Base-by-base conservation (phyloP, 2,329 filamentous ascomycete genomes). In the Diplodia seriata region DNA sequence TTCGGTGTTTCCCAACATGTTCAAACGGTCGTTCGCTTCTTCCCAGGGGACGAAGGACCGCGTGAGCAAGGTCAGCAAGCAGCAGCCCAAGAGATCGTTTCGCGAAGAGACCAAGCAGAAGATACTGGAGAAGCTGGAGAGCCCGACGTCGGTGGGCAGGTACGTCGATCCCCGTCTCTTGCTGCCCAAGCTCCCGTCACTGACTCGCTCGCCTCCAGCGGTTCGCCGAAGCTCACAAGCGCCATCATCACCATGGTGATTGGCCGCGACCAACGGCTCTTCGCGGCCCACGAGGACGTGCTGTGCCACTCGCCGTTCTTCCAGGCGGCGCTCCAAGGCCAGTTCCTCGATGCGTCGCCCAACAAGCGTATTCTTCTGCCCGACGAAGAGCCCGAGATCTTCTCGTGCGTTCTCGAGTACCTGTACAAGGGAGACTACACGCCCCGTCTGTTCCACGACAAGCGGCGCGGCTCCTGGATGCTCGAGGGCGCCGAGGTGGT, bases 361-460 rank as follows among this genome's bases (percentile, higher is more conserved):
- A 83, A 88, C 86, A 89, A 91, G 84, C 87, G 92, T 88, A 88
- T 93, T 87, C 80, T 90, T 87, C 84, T 91, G 85, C 84, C 91
- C 87, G 85, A 87, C 73, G 87, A 89, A 86, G 92, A 97, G 84
- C 93, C 94, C 73, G 93, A 97, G 85, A 87, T 96, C 80, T 92
- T 97, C 81, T 96, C 93, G 79, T 94, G 91, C 76, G 85, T 97
- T 76, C 92, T 97, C 83, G 94, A 97, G 84, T 97, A 94, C 80
- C 89, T 97, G 73, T 97, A 97, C 90, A 97, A 96, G 85, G 93
- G 92, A 73, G 93, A 97, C 86, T 97, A 97, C 83, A 95, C 91
- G 81, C 94, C 94, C 68, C 91, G 93, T 80, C 86, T 97, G 83
- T 78, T 97, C 74, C 92, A 93, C 81, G 91, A 92, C 87, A 93